Conservation (phyloP, 1,284 basidiomycete genomes). For the Pisolithus thermaeus region DNA sequence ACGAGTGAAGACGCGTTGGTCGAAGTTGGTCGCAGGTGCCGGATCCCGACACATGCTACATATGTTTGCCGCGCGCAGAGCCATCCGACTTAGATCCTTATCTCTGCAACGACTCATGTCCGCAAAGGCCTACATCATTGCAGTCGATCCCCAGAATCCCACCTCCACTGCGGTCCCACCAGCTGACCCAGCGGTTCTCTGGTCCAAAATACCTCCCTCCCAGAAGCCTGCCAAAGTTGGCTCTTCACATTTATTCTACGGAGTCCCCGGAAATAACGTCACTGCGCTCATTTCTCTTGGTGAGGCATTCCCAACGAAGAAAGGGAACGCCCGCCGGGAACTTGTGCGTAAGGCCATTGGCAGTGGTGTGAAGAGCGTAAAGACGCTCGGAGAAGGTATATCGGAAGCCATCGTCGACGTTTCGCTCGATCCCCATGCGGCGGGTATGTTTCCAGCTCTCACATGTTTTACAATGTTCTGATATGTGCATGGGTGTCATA, state of each 20-base stretch:
- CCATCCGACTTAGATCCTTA: conserved; percentile 18
- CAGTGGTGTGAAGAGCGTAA: conserved; percentile 60
- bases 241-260: conserved; percentile 61
- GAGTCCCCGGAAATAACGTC: conserved; percentile 37
- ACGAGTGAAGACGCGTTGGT: not conserved
- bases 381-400: conserved; percentile 49
- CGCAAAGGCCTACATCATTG: conserved; percentile 37
- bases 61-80: conserved; percentile 10
- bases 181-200: conserved; percentile 37
- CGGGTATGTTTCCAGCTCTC: conserved; percentile 39
- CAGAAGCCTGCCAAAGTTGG: conserved; percentile 55
- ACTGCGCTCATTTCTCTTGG: conserved; percentile 61
- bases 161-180: conserved; percentile 15
- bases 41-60: conserved; percentile 10
- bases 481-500: conserved; percentile 17
- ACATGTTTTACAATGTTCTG: not conserved
- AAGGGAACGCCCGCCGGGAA: conserved; percentile 50
- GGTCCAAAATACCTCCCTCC: conserved; percentile 34
- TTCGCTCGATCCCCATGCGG: conserved; percentile 65
- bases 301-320: conserved; percentile 48
- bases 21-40: not conserved
- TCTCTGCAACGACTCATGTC: conserved; percentile 29
- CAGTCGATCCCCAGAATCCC: conserved; percentile 35
- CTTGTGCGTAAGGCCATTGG: conserved; percentile 62
- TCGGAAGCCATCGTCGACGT: conserved; percentile 57